Conservation (phyloP, 768 basidiomycete genomes). For the Russula sp. region DNA sequence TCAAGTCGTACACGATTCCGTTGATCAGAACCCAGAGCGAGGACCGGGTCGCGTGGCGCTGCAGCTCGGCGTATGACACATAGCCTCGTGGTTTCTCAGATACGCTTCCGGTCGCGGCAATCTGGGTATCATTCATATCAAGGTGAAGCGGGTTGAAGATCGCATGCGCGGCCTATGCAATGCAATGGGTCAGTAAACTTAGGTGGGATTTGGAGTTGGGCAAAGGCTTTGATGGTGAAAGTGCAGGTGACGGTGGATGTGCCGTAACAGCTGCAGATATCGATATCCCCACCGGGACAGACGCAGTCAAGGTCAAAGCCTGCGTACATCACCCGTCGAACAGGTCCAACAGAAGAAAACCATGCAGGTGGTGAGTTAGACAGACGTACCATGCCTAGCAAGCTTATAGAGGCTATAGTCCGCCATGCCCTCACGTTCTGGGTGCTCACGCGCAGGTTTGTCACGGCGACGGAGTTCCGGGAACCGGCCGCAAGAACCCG, state of each 20-base stretch:
- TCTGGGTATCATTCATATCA: conserved; percentile 9
- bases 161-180: neutral
- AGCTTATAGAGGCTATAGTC: conserved; percentile 3
- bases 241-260: neutral
- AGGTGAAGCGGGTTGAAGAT: conserved; percentile 11
- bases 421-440: neutral
- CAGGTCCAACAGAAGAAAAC: neutral
- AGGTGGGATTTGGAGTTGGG: neutral
- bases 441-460: neutral
- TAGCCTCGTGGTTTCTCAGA: neutral
- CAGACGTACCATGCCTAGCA: conserved; percentile 8
- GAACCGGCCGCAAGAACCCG: neutral
- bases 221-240: neutral
- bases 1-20: conserved; percentile 21
- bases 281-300: neutral
- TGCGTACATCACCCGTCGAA: neutral
- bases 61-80: conserved; percentile 16
- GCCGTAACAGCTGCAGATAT: neutral
- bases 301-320: neutral
- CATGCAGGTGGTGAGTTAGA: neutral
- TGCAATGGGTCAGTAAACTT: conserved; percentile 3
- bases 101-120: neutral
- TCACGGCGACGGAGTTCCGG: neutral
- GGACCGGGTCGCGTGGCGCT: conserved; percentile 13
- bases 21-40: conserved; percentile 10